These are phyloP conservation scores for Inga leiocalycina DNA, from an alignment of 306 rosid genomes.

Conservation along the genomic window DNA sequence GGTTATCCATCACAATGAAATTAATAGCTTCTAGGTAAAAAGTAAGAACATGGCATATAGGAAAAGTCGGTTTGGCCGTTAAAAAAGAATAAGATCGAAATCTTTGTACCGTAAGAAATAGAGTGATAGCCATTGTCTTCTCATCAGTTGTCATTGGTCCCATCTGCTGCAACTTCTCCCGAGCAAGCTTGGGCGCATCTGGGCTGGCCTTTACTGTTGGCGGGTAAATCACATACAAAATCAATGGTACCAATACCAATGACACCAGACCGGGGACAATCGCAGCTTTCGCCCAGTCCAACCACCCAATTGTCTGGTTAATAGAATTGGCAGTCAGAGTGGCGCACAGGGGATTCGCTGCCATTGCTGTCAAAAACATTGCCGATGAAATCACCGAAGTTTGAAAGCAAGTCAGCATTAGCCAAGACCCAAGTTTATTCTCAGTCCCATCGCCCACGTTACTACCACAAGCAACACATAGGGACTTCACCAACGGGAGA, in stretches of 20 bases:
- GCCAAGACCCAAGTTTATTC: constrained; percentile 75
- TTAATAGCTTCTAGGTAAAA: background rate
- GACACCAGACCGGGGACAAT: constrained; percentile 91
- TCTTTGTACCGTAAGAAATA: constrained; percentile 76
- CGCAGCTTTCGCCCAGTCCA: constrained; percentile 93
- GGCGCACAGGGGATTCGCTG: constrained; percentile 92
- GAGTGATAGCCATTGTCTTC: constrained; percentile 86
- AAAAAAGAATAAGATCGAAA: background rate
- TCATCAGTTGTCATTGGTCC: constrained; percentile 83
- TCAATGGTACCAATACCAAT: constrained; percentile 80
- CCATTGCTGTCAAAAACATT: constrained; percentile 97
- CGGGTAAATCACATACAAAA: constrained; percentile 81
- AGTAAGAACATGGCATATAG: background rate
- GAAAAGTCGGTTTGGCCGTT: background rate
- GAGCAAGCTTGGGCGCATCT: constrained; percentile 92
- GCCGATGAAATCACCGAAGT: constrained; percentile 95
- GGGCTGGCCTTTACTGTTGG: constrained; percentile 87
- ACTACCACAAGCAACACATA: constrained; percentile 95
- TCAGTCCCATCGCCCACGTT: constrained; percentile 95
- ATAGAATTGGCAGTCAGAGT: constrained; percentile 74
- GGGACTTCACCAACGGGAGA: constrained; percentile 82
- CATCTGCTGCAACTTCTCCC: constrained; percentile 85
- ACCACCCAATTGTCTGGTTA: constrained; percentile 90
- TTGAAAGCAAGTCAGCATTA: constrained; percentile 97
- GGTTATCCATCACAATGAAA: background rate